Evolutionary conservation across 176 grass and related monocot species (phyloP).

Genomic region (Aegilops speltoides): DNA sequence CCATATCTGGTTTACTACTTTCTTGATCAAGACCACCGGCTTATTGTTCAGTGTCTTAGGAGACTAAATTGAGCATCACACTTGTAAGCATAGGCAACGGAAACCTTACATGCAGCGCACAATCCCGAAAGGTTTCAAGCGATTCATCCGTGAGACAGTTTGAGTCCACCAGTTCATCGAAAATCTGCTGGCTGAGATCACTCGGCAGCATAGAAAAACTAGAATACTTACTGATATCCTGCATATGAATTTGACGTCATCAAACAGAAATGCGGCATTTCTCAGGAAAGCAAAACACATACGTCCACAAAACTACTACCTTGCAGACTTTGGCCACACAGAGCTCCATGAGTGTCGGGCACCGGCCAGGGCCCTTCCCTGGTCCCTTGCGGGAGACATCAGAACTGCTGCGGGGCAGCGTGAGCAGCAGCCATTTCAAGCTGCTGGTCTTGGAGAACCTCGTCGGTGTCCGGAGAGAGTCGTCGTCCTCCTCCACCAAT

Average conservation of each 20-base stretch:
- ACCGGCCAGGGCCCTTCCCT: constrained; percentile 38
- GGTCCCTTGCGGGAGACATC: constrained; percentile 40
- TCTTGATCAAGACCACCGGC: not conserved
- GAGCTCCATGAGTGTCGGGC: constrained; percentile 80
- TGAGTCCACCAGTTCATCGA: constrained; percentile 65
- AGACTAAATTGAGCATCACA: not conserved
- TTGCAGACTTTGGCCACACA: constrained; percentile 79
- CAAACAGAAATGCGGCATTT: not conserved
- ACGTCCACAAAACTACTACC: constrained; percentile 38
- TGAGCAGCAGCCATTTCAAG: constrained; percentile 82
- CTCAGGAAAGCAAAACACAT: not conserved
- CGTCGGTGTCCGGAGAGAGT: constrained; percentile 31
- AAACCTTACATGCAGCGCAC: constrained; percentile 68
- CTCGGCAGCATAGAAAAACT: constrained; percentile 73
- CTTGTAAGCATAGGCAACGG: constrained; percentile 4
- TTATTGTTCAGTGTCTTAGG: not conserved
- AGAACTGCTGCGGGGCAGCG: constrained; percentile 55
- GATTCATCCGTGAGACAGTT: constrained; percentile 59
- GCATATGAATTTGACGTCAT: constrained; percentile 6
- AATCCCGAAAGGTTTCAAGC: constrained; percentile 71
- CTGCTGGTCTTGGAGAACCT: constrained; percentile 82
- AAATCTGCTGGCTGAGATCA: constrained; percentile 96
- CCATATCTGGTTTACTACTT: not conserved
- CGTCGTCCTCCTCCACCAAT: constrained; percentile 60
- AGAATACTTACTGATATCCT: constrained; percentile 84